Evolutionary conservation across 345 rosid species (phyloP), one percentile per base, ranked within the genome.

Genomic region (Chamaenerion angustifolium): DNA sequence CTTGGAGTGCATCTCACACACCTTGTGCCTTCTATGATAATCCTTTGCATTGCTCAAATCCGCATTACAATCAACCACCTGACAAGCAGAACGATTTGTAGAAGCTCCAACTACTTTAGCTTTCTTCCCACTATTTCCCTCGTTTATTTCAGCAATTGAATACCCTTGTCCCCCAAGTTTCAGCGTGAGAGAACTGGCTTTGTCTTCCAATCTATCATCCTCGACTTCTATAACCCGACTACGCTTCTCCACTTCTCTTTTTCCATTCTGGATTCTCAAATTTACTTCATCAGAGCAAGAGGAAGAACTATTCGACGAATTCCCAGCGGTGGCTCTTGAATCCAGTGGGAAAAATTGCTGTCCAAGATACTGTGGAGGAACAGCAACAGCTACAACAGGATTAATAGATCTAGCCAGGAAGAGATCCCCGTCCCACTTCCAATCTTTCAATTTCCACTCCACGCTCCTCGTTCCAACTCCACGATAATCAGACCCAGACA

Each of bases 381-480:
- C 74, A 31, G 37, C 37, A 31, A 31, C 37, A 31, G 37, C 37
- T 31, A 4, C 37, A 31, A 31, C 37, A 41, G 81, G 75, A 63
- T 80, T 85, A 68, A 73, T 50, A 1, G 69, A 85, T 13, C 77
- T 79, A 31, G 96, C 99, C 1, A 84, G 60, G 54, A 93, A 93
- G 58, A 93, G 85, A 77, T 93, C 90, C 15, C 96, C 95, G 59
- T 93, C 96, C 99, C 99, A 93, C 69, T 82, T 85, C 95, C 96
- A 93, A 56, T 81, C 95, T 69, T 85, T 88, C 75, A 79, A 68
- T 69, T 82, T 83, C 96, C 99, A 93, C 41, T 93, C 96, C 23
- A 73, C 47, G 53, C 66, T 79, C 55, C 77, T 71, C 60, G 81
- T 85, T 43, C 87, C 96, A 0, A 75, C 71, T 2, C 83, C 72